A percentile compares a stretch with the other conserved stretches of the same genome.
Evolutionary conservation across 2,329 filamentous ascomycete genomes (phyloP).

Genomic region (Chrysoporthe cubensis): DNA sequence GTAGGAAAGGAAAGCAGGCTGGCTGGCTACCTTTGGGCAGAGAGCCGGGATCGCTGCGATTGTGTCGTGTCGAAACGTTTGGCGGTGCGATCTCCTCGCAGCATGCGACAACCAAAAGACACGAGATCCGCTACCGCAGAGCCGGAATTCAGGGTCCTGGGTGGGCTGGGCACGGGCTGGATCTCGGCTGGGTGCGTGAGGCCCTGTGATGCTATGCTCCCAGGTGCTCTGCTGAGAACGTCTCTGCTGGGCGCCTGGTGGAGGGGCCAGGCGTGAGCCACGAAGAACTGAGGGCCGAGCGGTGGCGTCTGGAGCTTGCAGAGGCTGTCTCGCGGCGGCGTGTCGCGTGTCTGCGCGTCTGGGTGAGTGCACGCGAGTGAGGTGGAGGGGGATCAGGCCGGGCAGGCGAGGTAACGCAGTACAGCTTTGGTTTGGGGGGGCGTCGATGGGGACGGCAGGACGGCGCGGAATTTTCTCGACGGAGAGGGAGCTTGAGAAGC

Average conservation of each 20-base stretch:
- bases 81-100: neutral
- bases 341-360: constrained; percentile 14
- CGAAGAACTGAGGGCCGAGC: neutral
- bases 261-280: neutral
- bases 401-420: constrained; percentile 13
- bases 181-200: neutral
- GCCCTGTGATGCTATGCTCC: neutral
- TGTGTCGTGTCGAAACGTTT: neutral
- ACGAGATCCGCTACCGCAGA: neutral
- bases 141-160: neutral
- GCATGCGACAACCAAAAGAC: neutral
- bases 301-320: constrained; percentile 2
- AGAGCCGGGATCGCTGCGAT: neutral
- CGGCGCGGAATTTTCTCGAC: constrained; percentile 26
- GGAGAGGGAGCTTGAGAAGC: constrained; percentile 5
- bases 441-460: constrained; percentile 10
- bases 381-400: constrained; percentile 12
- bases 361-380: constrained; percentile 6
- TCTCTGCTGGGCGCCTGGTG: neutral
- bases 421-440: constrained; percentile 18
- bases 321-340: neutral
- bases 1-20: neutral
- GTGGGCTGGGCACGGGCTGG: neutral
- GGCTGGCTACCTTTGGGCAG: constrained; percentile 9
- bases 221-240: neutral